phyloP scores from a whole-genome alignment of 768 basidiomycete species.

The Termitomyces eurrhizus region DNA sequence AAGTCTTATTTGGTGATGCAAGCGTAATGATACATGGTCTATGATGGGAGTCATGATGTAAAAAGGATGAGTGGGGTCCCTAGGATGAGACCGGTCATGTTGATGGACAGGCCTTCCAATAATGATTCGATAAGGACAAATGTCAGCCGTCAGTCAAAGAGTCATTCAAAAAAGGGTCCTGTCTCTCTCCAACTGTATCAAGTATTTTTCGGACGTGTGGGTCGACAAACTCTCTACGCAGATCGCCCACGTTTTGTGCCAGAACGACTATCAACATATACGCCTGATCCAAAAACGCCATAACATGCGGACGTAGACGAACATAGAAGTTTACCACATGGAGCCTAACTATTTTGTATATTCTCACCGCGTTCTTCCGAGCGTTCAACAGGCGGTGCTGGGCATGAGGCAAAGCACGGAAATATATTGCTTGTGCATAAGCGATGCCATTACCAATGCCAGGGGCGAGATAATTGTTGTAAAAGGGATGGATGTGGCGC shows the following conservation, averaged over 20 bases:
- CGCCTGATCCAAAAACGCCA: constrained; percentile 33
- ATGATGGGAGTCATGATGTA: background rate
- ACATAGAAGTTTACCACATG: background rate
- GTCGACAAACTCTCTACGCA: constrained; percentile 66
- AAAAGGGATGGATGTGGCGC: constrained; percentile 26
- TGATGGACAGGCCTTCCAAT: background rate
- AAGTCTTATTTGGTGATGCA: background rate
- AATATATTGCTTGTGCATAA: constrained; percentile 28
- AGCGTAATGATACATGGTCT: background rate
- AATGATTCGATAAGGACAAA: background rate
- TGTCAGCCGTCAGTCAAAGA: background rate
- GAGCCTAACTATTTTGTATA: constrained; percentile 5
- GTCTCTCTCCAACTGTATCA: constrained; percentile 60
- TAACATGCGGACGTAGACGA: constrained; percentile 3
- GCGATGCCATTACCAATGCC: constrained; percentile 35
- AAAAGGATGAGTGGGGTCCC: too few relatives aligned
- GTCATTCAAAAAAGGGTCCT: background rate
- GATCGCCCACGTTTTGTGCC: constrained; percentile 33
- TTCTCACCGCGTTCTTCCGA: background rate
- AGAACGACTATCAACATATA: constrained; percentile 31
- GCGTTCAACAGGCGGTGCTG: background rate
- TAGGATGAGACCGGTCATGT: background rate
- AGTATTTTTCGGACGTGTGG: constrained; percentile 72
- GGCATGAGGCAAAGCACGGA: constrained; percentile 10
- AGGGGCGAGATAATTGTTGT: constrained; percentile 43